These are phyloP conservation scores for Aspergillus heteromorphus DNA, from an alignment of 495 filamentous ascomycete species.

Conservation along the genomic window DNA sequence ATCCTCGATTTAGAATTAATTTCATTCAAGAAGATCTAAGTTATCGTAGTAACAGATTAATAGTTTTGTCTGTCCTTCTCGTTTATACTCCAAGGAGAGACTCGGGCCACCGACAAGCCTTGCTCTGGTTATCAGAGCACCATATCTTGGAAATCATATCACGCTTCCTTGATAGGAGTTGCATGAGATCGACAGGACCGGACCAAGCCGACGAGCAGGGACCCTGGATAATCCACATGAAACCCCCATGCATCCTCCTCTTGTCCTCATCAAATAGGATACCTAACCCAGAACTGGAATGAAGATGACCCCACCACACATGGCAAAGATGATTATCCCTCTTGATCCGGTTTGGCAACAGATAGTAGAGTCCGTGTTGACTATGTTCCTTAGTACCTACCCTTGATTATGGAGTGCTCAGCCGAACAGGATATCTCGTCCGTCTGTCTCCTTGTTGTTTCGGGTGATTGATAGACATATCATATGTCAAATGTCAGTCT, in stretches of 20 bases:
- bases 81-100: too few species aligned
- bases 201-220: too few species aligned
- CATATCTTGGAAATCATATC: slow-evolving; percentile 1
- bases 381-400: too few species aligned
- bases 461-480: neutral
- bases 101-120: neutral
- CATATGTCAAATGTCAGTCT: too few species aligned
- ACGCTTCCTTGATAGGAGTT: neutral
- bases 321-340: slow-evolving; percentile 8
- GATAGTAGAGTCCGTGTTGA: slow-evolving; percentile 10
- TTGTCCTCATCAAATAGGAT: neutral
- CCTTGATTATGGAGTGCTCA: too few species aligned
- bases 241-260: neutral
- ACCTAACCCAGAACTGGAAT: too few species aligned
- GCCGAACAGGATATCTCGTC: neutral
- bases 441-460: neutral
- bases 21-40: too few species aligned
- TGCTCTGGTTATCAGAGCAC: too few species aligned
- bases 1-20: neutral
- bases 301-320: neutral
- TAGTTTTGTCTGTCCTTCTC: too few species aligned
- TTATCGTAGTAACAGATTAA: too few species aligned
- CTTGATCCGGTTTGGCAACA: slow-evolving; percentile 12
- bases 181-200: neutral
- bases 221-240: neutral